Base-by-base conservation (phyloP, 805 yeast genomes). In the Kodamaea hsintzibuensis region DNA sequence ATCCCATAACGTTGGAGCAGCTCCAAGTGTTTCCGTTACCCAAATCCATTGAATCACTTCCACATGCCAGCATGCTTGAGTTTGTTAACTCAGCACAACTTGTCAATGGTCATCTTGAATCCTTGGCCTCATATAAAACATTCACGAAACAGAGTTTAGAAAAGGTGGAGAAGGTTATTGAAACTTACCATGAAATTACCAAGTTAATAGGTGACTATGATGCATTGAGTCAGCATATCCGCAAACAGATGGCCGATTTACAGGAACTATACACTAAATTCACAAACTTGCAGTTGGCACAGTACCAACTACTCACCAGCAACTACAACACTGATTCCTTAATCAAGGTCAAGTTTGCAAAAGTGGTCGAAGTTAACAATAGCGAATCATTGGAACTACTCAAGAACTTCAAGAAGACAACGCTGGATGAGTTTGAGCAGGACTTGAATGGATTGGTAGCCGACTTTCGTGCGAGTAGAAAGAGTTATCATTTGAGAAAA, bases 231-330 rank as follows among this genome's bases (percentile, higher is more conserved):
- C 50, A 45, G 2, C 57, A 50, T 18, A 74, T 76, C 17, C 56
- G 57, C 25, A 60, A 55, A 30, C 70, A 68, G 50, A 57, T 70
- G 5, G 53, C 54, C 10, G 55, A 60, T 14, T 58, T 74, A n/a
- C 63, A 64, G 17, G 49, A 51, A 12, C 55, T 66, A 4, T 71
- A 70, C 56, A 63, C 61, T 27, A 73, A 74, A 55, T 76, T 73
- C 57, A 54, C 64, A 18, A 62, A 63, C 51, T 58, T 72, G 44
- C 78, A 76, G 55, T 67, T 73, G 12, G 60, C 56, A 35, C 79
- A 75, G 62, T 74, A 74, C 62, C 73, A 73, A 56, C 63, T 74
- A 27, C 61, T 74, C 17, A 66, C 75, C 33, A 55, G 72, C 39
- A 75, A 71, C 55, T 76, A 66, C 60, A 72, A 73, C 59, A 68